These are phyloP conservation scores for Fragaria ananassa DNA, from an alignment of 306 rosid genomes.

Conservation along the genomic window DNA sequence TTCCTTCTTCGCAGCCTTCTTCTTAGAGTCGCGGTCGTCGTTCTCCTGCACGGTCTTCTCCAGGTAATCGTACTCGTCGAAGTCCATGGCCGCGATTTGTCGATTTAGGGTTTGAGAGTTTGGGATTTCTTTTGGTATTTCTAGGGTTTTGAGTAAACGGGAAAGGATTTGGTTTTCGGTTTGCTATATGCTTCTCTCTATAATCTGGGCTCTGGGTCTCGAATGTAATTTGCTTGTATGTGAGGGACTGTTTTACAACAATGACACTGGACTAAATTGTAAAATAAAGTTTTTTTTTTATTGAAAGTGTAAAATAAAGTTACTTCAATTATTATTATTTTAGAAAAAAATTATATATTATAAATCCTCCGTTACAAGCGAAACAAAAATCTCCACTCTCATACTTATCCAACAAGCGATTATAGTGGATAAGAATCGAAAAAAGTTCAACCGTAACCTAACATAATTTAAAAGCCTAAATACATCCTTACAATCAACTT, in stretches of 20 bases:
- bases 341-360: too few relatives aligned
- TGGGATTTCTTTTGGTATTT: neutral
- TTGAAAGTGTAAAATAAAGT: too few relatives aligned
- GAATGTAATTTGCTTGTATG: neutral
- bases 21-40: constrained; percentile 49
- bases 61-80: constrained; percentile 96
- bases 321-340: too few relatives aligned
- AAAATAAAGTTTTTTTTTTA: too few relatives aligned
- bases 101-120: neutral
- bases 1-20: constrained; percentile 54
- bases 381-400: too few relatives aligned
- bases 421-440: too few relatives aligned
- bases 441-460: too few relatives aligned
- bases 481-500: too few relatives aligned
- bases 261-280: neutral
- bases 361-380: too few relatives aligned
- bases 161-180: neutral
- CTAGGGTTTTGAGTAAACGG: constrained; percentile 31
- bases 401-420: too few relatives aligned
- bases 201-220: neutral
- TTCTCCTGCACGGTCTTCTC: constrained; percentile 90
- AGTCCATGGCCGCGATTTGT: constrained; percentile 47
- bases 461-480: too few relatives aligned
- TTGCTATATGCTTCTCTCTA: neutral
- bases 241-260: neutral